phyloP scores from a whole-genome alignment of 768 basidiomycete species.

The Phylloporus scabripes region DNA sequence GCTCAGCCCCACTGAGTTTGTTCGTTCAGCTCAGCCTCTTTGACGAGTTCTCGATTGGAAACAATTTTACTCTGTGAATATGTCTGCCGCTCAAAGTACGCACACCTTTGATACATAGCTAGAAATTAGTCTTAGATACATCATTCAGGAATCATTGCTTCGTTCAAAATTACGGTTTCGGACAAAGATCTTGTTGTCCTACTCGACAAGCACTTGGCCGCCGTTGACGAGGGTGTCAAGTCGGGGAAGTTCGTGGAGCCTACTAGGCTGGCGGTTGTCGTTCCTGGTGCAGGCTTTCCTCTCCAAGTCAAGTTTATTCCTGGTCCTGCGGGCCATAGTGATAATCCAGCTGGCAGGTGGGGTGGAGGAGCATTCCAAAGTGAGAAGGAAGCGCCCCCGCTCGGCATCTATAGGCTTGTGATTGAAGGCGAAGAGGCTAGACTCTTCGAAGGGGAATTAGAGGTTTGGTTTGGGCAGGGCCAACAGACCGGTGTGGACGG shows the following conservation, averaged over 20 bases:
- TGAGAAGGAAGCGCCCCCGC: neutral
- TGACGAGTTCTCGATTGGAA: neutral
- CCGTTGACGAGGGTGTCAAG: neutral
- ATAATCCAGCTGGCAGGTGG: neutral
- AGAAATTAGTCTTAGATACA: neutral
- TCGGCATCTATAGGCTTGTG: neutral
- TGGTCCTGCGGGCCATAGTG: neutral
- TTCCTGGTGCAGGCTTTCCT: neutral
- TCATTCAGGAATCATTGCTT: neutral
- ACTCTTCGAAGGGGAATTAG: neutral
- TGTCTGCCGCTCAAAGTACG: neutral
- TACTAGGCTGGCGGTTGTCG: neutral
- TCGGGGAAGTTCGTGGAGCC: neutral
- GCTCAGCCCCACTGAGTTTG: neutral
- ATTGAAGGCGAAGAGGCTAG: neutral
- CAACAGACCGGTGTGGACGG: neutral
- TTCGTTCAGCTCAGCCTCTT: neutral
- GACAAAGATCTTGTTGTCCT: neutral
- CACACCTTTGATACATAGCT: neutral
- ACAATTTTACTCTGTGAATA: neutral
- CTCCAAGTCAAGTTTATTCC: neutral
- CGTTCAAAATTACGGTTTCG: neutral
- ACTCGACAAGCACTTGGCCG: neutral
- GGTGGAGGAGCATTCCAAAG: neutral
- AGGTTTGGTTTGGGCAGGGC: neutral